Conservation (phyloP, 2,329 filamentous ascomycete species). For the Trichoderma breve region DNA sequence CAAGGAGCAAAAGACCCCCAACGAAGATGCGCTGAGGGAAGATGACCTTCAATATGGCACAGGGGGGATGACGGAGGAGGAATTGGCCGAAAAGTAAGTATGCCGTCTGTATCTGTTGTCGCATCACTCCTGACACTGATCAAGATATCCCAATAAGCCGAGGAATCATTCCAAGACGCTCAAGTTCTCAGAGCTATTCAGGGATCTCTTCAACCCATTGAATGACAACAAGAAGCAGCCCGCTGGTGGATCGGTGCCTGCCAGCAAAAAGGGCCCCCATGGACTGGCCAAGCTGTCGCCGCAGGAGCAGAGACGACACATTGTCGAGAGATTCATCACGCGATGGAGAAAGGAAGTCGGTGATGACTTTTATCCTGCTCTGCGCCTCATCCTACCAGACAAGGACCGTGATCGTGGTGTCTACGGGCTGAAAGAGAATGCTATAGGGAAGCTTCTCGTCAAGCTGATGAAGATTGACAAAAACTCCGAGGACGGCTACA, state of each 20-base stretch:
- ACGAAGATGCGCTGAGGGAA: slow-evolving; percentile 47
- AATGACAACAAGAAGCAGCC: slow-evolving; percentile 77
- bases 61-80: slow-evolving; percentile 39
- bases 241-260: slow-evolving; percentile 52
- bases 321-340: slow-evolving; percentile 83
- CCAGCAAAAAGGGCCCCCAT: slow-evolving; percentile 58
- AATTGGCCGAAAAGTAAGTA: slow-evolving; percentile 45
- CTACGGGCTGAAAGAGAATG: slow-evolving; percentile 91
- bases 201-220: slow-evolving; percentile 76
- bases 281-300: slow-evolving; percentile 61
- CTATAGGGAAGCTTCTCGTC: slow-evolving; percentile 85
- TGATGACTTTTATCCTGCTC: slow-evolving; percentile 86
- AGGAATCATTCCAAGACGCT: slow-evolving; percentile 76
- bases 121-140: slow-evolving; percentile 23
- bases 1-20: slow-evolving; percentile 25
- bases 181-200: slow-evolving; percentile 76
- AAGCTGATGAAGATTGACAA: slow-evolving; percentile 90
- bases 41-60: slow-evolving; percentile 52
- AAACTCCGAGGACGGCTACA: slow-evolving; percentile 83
- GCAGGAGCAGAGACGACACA: slow-evolving; percentile 73
- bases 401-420: slow-evolving; percentile 90
- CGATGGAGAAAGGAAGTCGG: slow-evolving; percentile 88
- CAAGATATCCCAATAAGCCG: slow-evolving; percentile 79
- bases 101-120: background rate
- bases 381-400: slow-evolving; percentile 87